These are phyloP conservation scores for Gynostemma pentaphyllum DNA, from an alignment of 306 rosid genomes.

Conservation along the genomic window DNA sequence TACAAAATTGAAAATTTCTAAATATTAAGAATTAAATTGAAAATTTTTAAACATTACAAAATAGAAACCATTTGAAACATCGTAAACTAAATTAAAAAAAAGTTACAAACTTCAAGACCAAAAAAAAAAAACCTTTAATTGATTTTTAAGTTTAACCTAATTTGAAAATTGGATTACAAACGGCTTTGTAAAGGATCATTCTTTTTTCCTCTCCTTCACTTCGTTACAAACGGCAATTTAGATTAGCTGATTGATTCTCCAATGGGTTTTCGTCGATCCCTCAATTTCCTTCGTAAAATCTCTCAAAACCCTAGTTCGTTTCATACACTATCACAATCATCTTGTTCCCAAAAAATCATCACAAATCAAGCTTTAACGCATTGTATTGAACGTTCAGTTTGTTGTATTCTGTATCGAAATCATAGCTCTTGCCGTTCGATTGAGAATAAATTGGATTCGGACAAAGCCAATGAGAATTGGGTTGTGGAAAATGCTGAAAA, in stretches of 20 bases:
- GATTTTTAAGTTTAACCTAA: no score
- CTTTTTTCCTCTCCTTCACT: neutral
- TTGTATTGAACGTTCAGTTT: neutral
- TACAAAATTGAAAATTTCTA: no score
- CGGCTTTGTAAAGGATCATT: no score
- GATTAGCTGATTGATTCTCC: neutral
- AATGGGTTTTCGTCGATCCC: conserved; percentile 29
- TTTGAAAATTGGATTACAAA: no score
- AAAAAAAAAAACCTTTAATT: no score
- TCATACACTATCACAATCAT: conserved; percentile 10
- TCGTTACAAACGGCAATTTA: neutral
- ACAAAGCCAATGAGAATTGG: conserved; percentile 14
- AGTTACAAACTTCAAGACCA: no score
- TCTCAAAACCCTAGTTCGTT: conserved; percentile 13
- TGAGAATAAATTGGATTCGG: neutral
- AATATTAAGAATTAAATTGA: no score
- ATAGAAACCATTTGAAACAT: no score
- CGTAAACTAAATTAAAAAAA: no score
- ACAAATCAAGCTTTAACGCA: conserved; percentile 9
- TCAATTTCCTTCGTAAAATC: conserved; percentile 10
- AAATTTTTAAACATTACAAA: no score
- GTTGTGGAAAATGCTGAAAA: conserved; percentile 18
- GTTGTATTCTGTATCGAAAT: conserved; percentile 2
- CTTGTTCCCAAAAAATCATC: conserved; percentile 1
- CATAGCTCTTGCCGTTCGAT: conserved; percentile 10